Percentiles rank a stretch among this genome's conserved stretches.
Conservation (phyloP, 805 yeast genomes). For the Cyberlindnera mississippiensis region DNA sequence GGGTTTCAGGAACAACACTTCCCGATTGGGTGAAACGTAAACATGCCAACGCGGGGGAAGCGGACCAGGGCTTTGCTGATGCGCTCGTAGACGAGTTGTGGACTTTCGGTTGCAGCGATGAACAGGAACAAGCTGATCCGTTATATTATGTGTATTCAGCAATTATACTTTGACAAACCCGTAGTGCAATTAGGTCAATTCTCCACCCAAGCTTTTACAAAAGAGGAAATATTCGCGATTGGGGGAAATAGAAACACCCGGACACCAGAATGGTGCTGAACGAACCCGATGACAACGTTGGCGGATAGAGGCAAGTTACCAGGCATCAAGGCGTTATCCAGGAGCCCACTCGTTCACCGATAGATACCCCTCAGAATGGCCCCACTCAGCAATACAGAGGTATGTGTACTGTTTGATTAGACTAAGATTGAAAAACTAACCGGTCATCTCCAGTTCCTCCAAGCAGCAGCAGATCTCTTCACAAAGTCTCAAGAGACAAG, state of each 20-base stretch:
- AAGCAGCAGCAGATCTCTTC: slow-evolving; percentile 24
- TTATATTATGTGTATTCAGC: too few relatives aligned
- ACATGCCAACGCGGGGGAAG: slow-evolving; percentile 3
- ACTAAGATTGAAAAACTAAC: background rate
- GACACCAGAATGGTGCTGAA: background rate
- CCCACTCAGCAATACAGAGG: slow-evolving; percentile 23
- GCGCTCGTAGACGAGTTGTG: too few relatives aligned
- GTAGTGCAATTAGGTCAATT: too few relatives aligned
- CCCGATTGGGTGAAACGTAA: slow-evolving; percentile 10
- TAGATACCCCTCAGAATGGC: slow-evolving; percentile 8
- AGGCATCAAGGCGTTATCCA: too few relatives aligned
- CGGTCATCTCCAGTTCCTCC: slow-evolving; percentile 20
- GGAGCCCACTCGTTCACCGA: too few relatives aligned
- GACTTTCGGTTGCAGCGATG: background rate
- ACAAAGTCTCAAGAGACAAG: slow-evolving; percentile 35
- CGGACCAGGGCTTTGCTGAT: too few relatives aligned
- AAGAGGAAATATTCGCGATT: too few relatives aligned
- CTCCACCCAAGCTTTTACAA: too few relatives aligned
- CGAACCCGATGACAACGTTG: background rate
- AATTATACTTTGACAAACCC: too few relatives aligned
- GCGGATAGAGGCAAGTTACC: background rate
- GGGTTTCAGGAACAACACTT: background rate
- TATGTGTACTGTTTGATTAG: too few relatives aligned
- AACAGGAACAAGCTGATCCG: too few relatives aligned
- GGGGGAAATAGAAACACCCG: background rate